Percentiles rank a stretch among this genome's conserved stretches.
phyloP scores from a whole-genome alignment of 257 asterid genomes.

The Przewalskia tangutica region DNA sequence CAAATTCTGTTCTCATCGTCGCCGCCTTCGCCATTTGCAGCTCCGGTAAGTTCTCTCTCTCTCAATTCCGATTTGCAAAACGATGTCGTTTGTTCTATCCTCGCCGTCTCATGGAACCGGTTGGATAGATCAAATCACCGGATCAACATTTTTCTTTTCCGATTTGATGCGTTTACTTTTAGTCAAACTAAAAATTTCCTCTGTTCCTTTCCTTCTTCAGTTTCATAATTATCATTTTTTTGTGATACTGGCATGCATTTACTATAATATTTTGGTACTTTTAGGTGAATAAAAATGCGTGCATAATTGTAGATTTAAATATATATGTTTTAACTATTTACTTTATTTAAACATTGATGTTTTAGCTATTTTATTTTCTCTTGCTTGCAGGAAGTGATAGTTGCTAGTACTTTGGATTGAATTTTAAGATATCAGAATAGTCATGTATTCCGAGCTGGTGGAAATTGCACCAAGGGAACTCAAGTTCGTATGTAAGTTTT shows the following conservation, averaged over 20 bases:
- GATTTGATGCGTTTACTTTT: background rate
- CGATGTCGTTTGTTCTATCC: background rate
- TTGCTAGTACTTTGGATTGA: background rate
- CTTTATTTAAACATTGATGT: background rate
- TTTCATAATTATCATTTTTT: background rate
- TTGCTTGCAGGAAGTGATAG: slow-evolving; percentile 9
- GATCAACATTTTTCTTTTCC: background rate
- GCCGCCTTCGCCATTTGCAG: background rate
- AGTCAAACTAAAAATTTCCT: background rate
- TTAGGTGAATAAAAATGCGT: background rate
- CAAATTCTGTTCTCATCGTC: background rate
- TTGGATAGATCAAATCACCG: background rate
- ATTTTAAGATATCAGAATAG: slow-evolving; percentile 3
- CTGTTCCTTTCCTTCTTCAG: background rate
- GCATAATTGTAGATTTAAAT: background rate
- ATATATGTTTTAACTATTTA: background rate
- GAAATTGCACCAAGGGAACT: slow-evolving; percentile 31
- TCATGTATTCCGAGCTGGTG: slow-evolving; percentile 25
- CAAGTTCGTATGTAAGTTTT: slow-evolving; percentile 20
- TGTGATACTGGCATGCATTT: background rate
- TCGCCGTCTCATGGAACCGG: no score
- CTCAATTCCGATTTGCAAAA: background rate
- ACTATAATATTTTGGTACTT: background rate
- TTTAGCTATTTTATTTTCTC: background rate
- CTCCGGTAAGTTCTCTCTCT: slow-evolving; percentile 4